Conservation (phyloP, 768 basidiomycete genomes). For the Cystobasidium tubakii region DNA sequence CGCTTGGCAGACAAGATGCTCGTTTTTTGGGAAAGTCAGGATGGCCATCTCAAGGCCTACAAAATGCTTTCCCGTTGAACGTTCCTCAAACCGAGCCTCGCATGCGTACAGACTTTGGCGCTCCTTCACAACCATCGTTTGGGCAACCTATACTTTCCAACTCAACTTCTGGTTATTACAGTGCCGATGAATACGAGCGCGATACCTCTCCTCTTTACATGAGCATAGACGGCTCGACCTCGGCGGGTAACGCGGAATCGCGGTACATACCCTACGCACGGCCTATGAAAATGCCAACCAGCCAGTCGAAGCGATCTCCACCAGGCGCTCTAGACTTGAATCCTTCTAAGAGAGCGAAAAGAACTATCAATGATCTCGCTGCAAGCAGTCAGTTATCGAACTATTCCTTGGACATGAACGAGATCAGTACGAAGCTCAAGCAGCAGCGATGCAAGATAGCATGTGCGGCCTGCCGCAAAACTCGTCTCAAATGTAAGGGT, state of each 20-base stretch:
- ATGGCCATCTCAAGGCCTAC: neutral
- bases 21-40: slow-evolving; percentile 11
- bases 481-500: slow-evolving; percentile 34
- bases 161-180: neutral
- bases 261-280: slow-evolving; percentile 20
- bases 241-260: neutral
- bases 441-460: slow-evolving; percentile 25
- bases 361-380: neutral
- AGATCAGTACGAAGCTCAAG: neutral
- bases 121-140: neutral
- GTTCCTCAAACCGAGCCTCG: slow-evolving; percentile 4
- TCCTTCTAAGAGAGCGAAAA: neutral
- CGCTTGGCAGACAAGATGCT: slow-evolving; percentile 28
- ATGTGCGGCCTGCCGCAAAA: slow-evolving; percentile 29
- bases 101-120: neutral
- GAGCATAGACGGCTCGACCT: neutral
- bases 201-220: neutral
- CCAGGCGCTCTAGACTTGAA: neutral
- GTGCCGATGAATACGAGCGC: neutral
- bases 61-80: neutral
- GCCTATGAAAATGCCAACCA: neutral
- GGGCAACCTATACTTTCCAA: neutral
- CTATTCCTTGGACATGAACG: neutral
- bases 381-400: too few relatives aligned
- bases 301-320: neutral